Conservation (phyloP, 2,329 filamentous ascomycete genomes). For the Acephala macrosclerotiorum region DNA sequence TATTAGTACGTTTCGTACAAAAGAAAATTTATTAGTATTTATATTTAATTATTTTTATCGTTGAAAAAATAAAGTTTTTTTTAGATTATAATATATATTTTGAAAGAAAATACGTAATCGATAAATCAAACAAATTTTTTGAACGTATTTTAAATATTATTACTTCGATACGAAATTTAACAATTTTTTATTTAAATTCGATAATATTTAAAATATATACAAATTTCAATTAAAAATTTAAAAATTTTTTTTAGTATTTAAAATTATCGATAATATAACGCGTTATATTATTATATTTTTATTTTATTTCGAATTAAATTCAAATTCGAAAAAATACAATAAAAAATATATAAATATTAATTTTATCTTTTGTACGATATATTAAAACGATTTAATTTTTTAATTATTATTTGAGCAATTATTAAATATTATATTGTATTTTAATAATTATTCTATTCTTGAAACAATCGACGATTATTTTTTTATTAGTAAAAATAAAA, state of each 20-base stretch:
- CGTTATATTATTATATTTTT: slow-evolving; percentile 5
- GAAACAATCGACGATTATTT: slow-evolving; percentile 8
- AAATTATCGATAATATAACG: slow-evolving; percentile 14
- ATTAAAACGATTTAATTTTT: slow-evolving; percentile 6
- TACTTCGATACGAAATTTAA: slow-evolving; percentile 10
- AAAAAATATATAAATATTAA: neutral
- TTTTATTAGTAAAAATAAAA: slow-evolving; percentile 14
- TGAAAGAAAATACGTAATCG: slow-evolving; percentile 9
- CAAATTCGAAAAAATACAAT: neutral
- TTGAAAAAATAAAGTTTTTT: slow-evolving; percentile 11
- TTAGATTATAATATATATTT: slow-evolving; percentile 2
- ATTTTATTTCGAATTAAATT: slow-evolving; percentile 21
- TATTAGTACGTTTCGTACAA: slow-evolving; percentile 22
- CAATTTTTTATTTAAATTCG: neutral
- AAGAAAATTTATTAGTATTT: slow-evolving; percentile 5
- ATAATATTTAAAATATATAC: neutral
- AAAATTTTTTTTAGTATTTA: slow-evolving; percentile 7
- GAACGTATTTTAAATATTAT: slow-evolving; percentile 2
- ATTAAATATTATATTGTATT: slow-evolving; percentile 10
- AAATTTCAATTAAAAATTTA: neutral
- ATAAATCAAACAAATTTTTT: slow-evolving; percentile 4
- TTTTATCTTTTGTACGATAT: slow-evolving; percentile 1
- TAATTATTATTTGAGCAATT: neutral
- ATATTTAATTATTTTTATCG: slow-evolving; percentile 2
- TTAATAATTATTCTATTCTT: slow-evolving; percentile 14